These are phyloP conservation scores for Penicillium palitans DNA, from an alignment of 2,329 filamentous ascomycete species.

Conservation along the genomic window DNA sequence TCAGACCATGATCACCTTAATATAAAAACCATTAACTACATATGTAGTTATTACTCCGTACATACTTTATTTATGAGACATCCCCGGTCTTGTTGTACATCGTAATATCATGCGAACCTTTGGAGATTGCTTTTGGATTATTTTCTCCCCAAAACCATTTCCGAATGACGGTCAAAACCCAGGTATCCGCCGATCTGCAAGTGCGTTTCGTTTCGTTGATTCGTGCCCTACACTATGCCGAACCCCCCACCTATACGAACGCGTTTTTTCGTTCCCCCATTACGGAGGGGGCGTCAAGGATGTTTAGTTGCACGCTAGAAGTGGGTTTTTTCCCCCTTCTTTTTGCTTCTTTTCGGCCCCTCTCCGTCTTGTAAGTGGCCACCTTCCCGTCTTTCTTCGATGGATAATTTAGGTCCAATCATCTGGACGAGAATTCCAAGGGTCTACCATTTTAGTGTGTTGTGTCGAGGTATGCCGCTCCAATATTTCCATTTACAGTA, in stretches of 20 bases:
- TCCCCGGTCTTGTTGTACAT: not conserved
- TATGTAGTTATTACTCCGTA: too few relatives aligned
- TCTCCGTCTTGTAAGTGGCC: slow-evolving; percentile 1
- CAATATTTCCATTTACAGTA: not conserved
- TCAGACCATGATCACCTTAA: not conserved
- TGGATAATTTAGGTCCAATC: slow-evolving; percentile 2
- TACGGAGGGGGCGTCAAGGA: slow-evolving; percentile 2
- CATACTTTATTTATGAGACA: not conserved
- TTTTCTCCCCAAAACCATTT: not conserved
- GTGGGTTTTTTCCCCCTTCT: not conserved
- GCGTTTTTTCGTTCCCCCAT: not conserved
- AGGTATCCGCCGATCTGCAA: slow-evolving; percentile 8
- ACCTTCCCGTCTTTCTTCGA: slow-evolving; percentile 3
- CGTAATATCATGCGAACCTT: not conserved
- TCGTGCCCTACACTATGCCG: not conserved
- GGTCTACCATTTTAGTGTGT: not conserved
- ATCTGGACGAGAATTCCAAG: not conserved
- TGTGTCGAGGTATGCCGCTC: not conserved
- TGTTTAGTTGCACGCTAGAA: slow-evolving; percentile 7
- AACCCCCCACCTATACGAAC: slow-evolving; percentile 5
- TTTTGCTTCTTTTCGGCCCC: slow-evolving; percentile 6
- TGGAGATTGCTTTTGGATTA: not conserved
- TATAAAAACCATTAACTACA: too few relatives aligned
- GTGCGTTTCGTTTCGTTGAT: slow-evolving; percentile 1
- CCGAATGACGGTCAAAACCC: not conserved